Base-by-base conservation (phyloP, 345 rosid genomes). In the Salix caprea region DNA sequence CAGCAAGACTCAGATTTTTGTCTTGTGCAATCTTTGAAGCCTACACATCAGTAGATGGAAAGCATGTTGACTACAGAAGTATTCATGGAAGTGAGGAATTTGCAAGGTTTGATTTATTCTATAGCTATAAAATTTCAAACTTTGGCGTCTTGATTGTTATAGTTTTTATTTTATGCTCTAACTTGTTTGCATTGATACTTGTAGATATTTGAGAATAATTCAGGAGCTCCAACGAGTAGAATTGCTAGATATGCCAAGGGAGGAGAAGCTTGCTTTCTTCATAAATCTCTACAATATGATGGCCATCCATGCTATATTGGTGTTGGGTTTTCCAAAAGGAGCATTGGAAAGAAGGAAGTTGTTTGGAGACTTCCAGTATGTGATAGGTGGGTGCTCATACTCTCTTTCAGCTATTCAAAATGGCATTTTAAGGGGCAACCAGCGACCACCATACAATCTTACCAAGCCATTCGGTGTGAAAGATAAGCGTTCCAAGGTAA, bases 51-150 rank as follows among this genome's bases (percentile, higher is more conserved):
- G 87, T 80, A 67, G 93, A 91, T 87, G 97, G 97, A 52, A 89
- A 76, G 86, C 96, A 92, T 82, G 89, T 94, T 40, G 94, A 94
- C 83, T 94, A 94, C 69, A 87, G 89, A 90, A 94, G 89, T 77
- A 86, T 94, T 76, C 94, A 92, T 86, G 98, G 96, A 70, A 94
- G 97, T 76, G 98, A 92, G 86, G 97, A 92, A 81, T 94, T 92
- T 81, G 97, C 96, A 79, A 91, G 98, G 98, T 94, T 40, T 74
- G 84, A 56, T 65, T 46, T 52, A 8, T 58, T 73, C 42, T 71
- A 65, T n/a, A 52, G 52, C 21, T 68, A 36, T 62, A 39, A 73
- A 67, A 44, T 58, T 52, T 71, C 48, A 30, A 18, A 37, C 40
- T 68, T 79, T 65, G 42, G 21, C 69, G 16, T 80, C 68, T 74